These are phyloP conservation scores for Larix sibirica DNA, from an alignment of 83 land plant species.

Conservation along the genomic window DNA sequence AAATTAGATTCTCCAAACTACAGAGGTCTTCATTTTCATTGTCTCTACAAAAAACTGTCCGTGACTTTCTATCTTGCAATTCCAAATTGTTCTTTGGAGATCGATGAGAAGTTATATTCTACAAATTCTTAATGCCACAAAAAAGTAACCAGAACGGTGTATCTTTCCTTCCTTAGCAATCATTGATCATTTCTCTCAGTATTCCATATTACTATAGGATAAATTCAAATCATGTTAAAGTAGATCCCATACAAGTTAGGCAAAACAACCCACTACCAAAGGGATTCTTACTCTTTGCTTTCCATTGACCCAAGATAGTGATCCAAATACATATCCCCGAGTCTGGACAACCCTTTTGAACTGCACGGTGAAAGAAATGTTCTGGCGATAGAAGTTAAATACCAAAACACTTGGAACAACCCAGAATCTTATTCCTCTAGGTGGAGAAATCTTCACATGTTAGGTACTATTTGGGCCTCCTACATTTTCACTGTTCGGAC, in stretches of 20 bases:
- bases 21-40: too few relatives aligned
- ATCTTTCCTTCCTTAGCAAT: neutral
- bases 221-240: neutral
- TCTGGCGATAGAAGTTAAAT: conserved; percentile 45
- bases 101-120: neutral
- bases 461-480: conserved; percentile 48
- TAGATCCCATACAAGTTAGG: neutral
- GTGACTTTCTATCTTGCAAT: neutral
- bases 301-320: conserved; percentile 45
- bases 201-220: neutral
- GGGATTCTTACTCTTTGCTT: conserved; percentile 39
- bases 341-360: conserved; percentile 33
- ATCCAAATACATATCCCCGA: conserved; percentile 52
- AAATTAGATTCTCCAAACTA: too few relatives aligned
- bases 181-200: neutral
- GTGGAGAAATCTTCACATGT: conserved; percentile 38
- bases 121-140: neutral
- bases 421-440: conserved; percentile 40
- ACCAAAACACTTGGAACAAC: conserved; percentile 45
- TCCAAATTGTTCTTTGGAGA: neutral
- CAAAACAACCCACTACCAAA: conserved; percentile 33
- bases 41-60: neutral
- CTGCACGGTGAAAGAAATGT: conserved; percentile 43
- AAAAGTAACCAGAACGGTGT: too few relatives aligned
- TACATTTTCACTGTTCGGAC: conserved; percentile 62